Evolutionary conservation across 805 yeast genomes (phyloP).

Genomic region (Cyberlindnera veronae): DNA sequence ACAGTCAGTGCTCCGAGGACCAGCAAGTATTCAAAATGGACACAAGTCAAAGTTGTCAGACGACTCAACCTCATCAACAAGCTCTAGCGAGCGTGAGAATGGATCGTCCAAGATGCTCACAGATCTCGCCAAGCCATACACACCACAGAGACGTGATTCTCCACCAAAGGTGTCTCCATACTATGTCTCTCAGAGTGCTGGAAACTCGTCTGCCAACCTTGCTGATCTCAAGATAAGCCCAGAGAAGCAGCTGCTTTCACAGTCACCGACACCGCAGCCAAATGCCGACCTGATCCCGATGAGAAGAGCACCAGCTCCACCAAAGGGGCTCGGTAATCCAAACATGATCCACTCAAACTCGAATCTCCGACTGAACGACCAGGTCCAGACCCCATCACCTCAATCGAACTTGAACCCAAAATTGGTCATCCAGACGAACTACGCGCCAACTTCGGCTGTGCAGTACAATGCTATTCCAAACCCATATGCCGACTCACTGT

Average conservation of each 20-base stretch:
- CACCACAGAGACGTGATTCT: constrained; percentile 41
- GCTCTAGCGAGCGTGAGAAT: constrained; percentile 16
- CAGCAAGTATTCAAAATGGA: neutral
- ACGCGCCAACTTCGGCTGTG: constrained; percentile 7
- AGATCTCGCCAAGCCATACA: constrained; percentile 42
- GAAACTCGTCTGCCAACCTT: constrained; percentile 2
- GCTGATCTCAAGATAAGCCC: constrained; percentile 6
- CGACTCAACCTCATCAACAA: constrained; percentile 20
- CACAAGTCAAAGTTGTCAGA: constrained; percentile 24
- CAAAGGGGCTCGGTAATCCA: constrained; percentile 21
- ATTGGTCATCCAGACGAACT: constrained; percentile 30
- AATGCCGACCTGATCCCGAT: constrained; percentile 40
- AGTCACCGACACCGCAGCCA: constrained; percentile 5
- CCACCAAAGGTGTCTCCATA: constrained; percentile 35
- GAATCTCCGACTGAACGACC: constrained; percentile 10
- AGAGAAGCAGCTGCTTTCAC: constrained; percentile 1
- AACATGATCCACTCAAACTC: constrained; percentile 10
- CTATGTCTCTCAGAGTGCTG: constrained; percentile 17
- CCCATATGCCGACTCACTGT: constrained; percentile 20
- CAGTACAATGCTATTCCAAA: constrained; percentile 17
- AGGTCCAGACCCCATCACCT: constrained; percentile 38
- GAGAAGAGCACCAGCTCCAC: constrained; percentile 58
- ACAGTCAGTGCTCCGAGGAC: neutral
- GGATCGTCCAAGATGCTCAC: constrained; percentile 31
- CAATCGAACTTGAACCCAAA: constrained; percentile 35